These are phyloP conservation scores for Fagopyrum esculentum DNA, from an alignment of 148 eudicot genomes.

Conservation along the genomic window DNA sequence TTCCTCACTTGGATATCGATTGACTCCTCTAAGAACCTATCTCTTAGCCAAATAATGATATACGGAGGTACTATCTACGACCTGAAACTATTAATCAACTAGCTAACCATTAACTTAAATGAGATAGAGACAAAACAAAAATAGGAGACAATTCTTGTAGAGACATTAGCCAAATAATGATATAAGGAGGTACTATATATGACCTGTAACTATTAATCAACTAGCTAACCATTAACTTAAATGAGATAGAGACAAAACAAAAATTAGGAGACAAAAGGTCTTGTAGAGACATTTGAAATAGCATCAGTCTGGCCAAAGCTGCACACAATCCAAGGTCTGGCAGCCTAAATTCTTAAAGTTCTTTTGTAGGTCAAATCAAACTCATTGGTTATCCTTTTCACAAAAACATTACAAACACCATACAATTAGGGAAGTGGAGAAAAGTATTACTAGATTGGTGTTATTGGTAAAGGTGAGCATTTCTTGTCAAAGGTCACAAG, in stretches of 20 bases:
- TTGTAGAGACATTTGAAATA: neutral
- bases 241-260: neutral
- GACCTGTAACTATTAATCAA: neutral
- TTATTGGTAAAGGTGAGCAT: neutral
- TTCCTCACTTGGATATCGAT: neutral
- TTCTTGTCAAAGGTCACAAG: neutral
- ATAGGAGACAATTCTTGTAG: neutral
- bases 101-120: neutral
- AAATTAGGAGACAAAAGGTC: neutral
- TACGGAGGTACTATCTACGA: neutral
- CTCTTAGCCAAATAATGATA: neutral
- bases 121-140: neutral
- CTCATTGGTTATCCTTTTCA: neutral
- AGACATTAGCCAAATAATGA: neutral
- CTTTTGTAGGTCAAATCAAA: neutral
- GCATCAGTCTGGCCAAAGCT: neutral
- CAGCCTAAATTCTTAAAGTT: neutral
- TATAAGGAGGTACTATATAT: neutral
- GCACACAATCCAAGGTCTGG: neutral
- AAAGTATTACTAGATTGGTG: neutral
- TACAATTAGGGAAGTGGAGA: neutral
- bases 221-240: neutral
- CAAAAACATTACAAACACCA: neutral
- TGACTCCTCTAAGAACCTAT: neutral
- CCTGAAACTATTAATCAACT: neutral